phyloP scores from a whole-genome alignment of 2,329 filamentous ascomycete species.

The Camillea tinctor region DNA sequence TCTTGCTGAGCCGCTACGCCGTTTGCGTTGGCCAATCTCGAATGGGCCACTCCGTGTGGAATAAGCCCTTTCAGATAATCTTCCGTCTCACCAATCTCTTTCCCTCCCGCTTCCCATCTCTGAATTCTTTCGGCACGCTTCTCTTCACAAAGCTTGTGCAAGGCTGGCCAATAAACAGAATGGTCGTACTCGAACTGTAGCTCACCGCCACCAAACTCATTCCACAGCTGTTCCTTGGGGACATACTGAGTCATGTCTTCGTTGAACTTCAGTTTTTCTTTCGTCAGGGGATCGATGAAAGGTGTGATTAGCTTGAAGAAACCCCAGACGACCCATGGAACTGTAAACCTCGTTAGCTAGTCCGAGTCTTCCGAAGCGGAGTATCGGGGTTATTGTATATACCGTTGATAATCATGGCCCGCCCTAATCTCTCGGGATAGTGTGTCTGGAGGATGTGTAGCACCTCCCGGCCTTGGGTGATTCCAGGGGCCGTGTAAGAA shows the following conservation, averaged over 20 bases:
- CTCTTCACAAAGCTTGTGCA: constrained; percentile 68
- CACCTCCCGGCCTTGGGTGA: constrained; percentile 78
- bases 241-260: constrained; percentile 84
- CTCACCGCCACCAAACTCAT: constrained; percentile 69
- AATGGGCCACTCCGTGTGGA: constrained; percentile 19
- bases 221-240: constrained; percentile 78
- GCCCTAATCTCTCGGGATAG: constrained; percentile 88
- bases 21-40: constrained; percentile 3
- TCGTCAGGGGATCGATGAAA: constrained; percentile 93
- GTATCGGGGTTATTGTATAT: constrained; percentile 31
- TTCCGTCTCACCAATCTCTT: constrained; percentile 82
- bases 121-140: constrained; percentile 60
- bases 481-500: constrained; percentile 68
- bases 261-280: constrained; percentile 96
- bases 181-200: constrained; percentile 93
- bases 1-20: constrained; percentile 4
- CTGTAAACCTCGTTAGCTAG: constrained; percentile 41
- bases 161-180: constrained; percentile 80
- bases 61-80: constrained; percentile 71
- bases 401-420: constrained; percentile 88
- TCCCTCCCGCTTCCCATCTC: constrained; percentile 79
- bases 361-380: background rate
- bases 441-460: constrained; percentile 90
- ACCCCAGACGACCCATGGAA: constrained; percentile 85
- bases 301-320: constrained; percentile 97